A percentile compares a stretch with the other conserved stretches of the same genome.
Evolutionary conservation across 345 rosid genomes (phyloP).

Genomic region (Salix arbutifolia): DNA sequence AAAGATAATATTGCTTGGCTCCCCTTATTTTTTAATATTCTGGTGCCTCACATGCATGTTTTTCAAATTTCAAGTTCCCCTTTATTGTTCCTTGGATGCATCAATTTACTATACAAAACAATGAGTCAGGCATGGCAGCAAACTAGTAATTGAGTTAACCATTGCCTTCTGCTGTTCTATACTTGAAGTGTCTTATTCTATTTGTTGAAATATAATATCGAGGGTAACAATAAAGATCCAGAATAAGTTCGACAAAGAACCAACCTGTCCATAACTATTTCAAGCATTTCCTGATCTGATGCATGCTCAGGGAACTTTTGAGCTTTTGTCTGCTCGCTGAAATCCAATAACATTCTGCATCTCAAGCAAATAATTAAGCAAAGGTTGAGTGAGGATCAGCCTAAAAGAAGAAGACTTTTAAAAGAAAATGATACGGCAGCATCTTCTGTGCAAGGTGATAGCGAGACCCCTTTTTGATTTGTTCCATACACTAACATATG

Average conservation of each 20-base stretch:
- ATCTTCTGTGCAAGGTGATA: too few relatives aligned
- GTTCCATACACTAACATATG: too few relatives aligned
- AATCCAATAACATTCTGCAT: slow-evolving; percentile 83
- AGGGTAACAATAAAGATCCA: too few relatives aligned
- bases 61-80: background rate
- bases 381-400: background rate
- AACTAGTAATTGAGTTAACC: background rate
- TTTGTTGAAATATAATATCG: too few relatives aligned
- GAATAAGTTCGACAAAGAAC: slow-evolving; percentile 4
- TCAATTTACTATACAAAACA: too few relatives aligned
- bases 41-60: background rate
- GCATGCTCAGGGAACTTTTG: slow-evolving; percentile 67
- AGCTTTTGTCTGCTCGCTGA: slow-evolving; percentile 76
- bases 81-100: background rate
- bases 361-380: slow-evolving; percentile 17
- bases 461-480: too few relatives aligned
- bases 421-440: too few relatives aligned
- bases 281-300: slow-evolving; percentile 89
- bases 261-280: slow-evolving; percentile 82
- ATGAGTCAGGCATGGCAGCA: background rate
- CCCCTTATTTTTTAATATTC: background rate
- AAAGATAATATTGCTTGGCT: too few relatives aligned
- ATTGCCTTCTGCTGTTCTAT: background rate
- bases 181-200: background rate
- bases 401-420: background rate